Evolutionary conservation across 2,329 filamentous ascomycete species (phyloP), one percentile per base, ranked within the genome.

Genomic region (Alternaria sp.): DNA sequence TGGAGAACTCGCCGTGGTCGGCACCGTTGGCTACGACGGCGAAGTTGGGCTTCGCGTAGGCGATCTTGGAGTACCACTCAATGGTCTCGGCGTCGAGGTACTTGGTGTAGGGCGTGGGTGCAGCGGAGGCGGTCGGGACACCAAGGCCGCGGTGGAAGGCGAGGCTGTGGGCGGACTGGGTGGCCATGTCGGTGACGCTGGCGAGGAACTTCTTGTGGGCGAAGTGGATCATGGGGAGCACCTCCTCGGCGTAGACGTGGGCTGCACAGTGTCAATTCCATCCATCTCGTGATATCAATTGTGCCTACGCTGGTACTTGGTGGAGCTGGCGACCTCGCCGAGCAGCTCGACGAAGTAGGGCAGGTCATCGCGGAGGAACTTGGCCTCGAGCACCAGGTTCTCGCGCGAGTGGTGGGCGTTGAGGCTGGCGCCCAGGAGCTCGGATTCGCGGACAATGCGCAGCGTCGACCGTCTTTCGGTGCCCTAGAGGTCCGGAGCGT

Each of bases 291-390:
- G 11, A 78, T 82, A 1, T 15, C 11, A 28, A 10, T 25, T 74
- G 15, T 9, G 53, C 63, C 49, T 80, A 90, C 88, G 81, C 66
- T 90, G 89, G 82, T 93, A 99, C 84, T 93, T 96, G 73, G 95
- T 97, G 83, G 92, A 85, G 66, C 91, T 90, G 77, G 96, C 87
- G 75, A 97, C 92, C 86, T 99, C 96, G 78, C 91, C 93, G 73
- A 99, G 88, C 70, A 99, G 87, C 86, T 99, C 96, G 77, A 93
- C 89, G 82, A 97, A 99, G 88, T 98, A 99, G 73, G 96, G 96
- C 72, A 99, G 89, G 81, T 99, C 94, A 80, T 96, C 90, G 80
- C 93, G 90, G 72, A 99, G 89, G 87, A 99, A 99, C 85, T 91
- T 97, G 80, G 96, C 93, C 83, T 95, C 90, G 77, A 99, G 85